Base-by-base conservation (phyloP, 2,329 filamentous ascomycete genomes). In the Aspergillus neoniger region DNA sequence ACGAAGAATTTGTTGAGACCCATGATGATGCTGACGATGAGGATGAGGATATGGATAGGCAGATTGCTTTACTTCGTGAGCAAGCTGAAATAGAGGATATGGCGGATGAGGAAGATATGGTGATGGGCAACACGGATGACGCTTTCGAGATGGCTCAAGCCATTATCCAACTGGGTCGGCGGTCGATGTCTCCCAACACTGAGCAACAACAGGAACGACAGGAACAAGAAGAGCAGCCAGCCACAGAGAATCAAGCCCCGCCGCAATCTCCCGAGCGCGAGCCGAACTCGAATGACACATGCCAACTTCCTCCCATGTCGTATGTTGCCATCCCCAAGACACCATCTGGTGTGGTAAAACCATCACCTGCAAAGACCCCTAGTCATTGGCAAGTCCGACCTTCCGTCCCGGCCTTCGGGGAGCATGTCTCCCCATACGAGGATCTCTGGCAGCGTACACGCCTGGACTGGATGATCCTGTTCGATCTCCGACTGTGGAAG, bases 401-500 rank as follows among this genome's bases (percentile, higher is more conserved):
- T 6, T 81, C 85, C 17, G 84, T 85, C 32, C 94, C 91, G 73
- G 84, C 82, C 48, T 83, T 86, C 59, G 82, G 83, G 44, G 83
- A 86, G 32, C 84, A 83, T 57, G 79, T 89, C 6, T 88, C 88
- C 51, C 83, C 86, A 15, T 90, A 92, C 57, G 95, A 99, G 74
- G 91, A 99, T 70, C 83, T 99, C 5, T 92, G 92, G 79, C 88
- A 94, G 72, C 88, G 93, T 32, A 90, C 98, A 12, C 89, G 95
- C 32, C 82, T 99, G 5, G 95, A 99, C 76, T 96, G 92, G 86
- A 85, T 99, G 72, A 91, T 99, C 30, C 82, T 99, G 8, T 99
- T 96, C 73, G 95, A 99, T 74, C 79, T 99, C 55, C 85, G 95
- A 44, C 87, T 99, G 83, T 99, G 95, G 95, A 99, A 99, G 78